Conservation (phyloP, 345 rosid species). For the Arabis hirsuta region DNA sequence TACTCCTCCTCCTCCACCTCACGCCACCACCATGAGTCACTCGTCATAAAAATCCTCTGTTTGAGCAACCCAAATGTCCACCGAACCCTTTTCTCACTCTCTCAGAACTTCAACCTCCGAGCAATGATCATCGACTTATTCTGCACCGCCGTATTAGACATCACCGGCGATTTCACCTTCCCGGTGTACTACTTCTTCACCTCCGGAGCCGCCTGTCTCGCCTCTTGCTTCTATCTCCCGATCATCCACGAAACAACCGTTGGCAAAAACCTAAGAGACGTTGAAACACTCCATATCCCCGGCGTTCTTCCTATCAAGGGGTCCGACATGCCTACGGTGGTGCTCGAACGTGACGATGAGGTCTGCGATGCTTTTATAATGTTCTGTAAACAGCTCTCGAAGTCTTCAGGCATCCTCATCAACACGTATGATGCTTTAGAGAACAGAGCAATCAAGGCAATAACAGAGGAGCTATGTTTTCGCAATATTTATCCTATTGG, state of each 20-base stretch:
- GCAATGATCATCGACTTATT: conserved; percentile 58
- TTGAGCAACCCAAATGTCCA: conserved; percentile 53
- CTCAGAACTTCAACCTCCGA: conserved; percentile 34
- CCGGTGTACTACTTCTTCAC: conserved; percentile 56
- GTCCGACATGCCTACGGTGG: conserved; percentile 32
- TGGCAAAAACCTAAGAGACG: conserved; percentile 47
- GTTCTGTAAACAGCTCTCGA: conserved; percentile 17
- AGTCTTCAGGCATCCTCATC: conserved; percentile 54
- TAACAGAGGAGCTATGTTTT: conserved; percentile 53
- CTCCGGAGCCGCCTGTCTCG: conserved; percentile 50
- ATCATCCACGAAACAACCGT: conserved; percentile 43
- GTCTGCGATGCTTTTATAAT: conserved; percentile 40
- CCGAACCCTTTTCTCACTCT: conserved; percentile 47
- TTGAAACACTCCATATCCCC: conserved; percentile 46
- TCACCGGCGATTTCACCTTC: conserved; percentile 46
- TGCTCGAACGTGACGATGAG: conserved; percentile 44
- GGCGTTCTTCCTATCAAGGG: conserved; percentile 50
- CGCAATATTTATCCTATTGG: conserved; percentile 57
- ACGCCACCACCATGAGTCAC: conserved; percentile 44
- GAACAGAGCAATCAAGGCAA: conserved; percentile 44
- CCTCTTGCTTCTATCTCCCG: conserved; percentile 42
- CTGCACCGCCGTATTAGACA: conserved; percentile 43
- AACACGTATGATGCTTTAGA: conserved; percentile 68
- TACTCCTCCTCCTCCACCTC: conserved; percentile 38
- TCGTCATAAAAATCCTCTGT: conserved; percentile 39